A percentile compares a stretch with the other conserved stretches of the same genome.
Conservation (phyloP, 352 stramenopile genomes). For the Pseudoperonospora humuli region DNA sequence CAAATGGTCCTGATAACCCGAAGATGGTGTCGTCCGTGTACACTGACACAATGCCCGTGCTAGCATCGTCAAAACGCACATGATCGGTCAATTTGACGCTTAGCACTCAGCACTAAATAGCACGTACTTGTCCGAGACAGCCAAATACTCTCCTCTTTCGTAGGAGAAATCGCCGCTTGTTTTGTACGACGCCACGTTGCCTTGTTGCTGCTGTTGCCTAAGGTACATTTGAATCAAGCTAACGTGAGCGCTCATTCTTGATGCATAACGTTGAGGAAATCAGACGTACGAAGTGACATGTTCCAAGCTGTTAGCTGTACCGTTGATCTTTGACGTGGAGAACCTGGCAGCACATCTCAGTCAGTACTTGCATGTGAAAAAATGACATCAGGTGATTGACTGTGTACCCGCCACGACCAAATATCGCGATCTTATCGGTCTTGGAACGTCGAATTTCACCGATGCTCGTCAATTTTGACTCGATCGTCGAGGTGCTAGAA, state of each 20-base stretch:
- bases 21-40: slow-evolving; percentile 32
- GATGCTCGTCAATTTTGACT: slow-evolving; percentile 33
- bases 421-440: slow-evolving; percentile 41
- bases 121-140: slow-evolving; percentile 69
- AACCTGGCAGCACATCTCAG: slow-evolving; percentile 21
- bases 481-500: slow-evolving; percentile 40
- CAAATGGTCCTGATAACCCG: slow-evolving; percentile 15
- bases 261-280: neutral
- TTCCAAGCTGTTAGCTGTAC: slow-evolving; percentile 16
- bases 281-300: slow-evolving; percentile 30
- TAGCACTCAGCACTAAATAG: neutral
- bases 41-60: slow-evolving; percentile 44
- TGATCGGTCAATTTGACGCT: slow-evolving; percentile 1
- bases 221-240: neutral
- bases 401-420: slow-evolving; percentile 52
- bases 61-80: slow-evolving; percentile 9
- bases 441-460: slow-evolving; percentile 56
- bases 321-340: slow-evolving; percentile 26
- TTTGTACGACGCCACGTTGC: slow-evolving; percentile 37
- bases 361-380: slow-evolving; percentile 1
- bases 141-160: slow-evolving; percentile 37
- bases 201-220: slow-evolving; percentile 23
- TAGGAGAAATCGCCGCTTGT: slow-evolving; percentile 69
- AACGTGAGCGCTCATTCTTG: neutral
- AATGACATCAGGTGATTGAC: neutral